Evolutionary conservation across 176 grass and related monocot species (phyloP).

Genomic region (Oryza australiensis): DNA sequence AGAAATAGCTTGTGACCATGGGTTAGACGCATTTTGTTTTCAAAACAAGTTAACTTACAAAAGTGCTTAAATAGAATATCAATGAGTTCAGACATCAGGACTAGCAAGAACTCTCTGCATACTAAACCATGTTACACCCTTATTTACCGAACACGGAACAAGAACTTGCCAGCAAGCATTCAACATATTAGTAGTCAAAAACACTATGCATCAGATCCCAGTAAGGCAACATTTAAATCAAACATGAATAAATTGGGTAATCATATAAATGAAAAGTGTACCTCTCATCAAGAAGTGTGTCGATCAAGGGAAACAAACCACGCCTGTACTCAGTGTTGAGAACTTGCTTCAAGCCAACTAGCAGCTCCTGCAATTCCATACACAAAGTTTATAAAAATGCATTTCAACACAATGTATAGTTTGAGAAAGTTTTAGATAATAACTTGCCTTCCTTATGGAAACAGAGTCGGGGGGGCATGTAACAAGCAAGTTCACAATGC

Average conservation of each 20-base stretch:
- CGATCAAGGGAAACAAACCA: conserved; percentile 90
- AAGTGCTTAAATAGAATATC: background rate
- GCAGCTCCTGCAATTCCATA: conserved; percentile 66
- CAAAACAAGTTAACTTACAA: conserved; percentile 9
- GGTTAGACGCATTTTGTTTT: background rate
- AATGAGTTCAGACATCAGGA: background rate
- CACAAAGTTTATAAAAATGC: conserved; percentile 13
- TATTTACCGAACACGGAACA: conserved; percentile 7
- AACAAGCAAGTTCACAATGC: conserved; percentile 97
- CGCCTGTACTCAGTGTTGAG: conserved; percentile 88
- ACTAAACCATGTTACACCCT: conserved; percentile 13
- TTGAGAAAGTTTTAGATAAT: background rate
- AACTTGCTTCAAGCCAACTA: conserved; percentile 97
- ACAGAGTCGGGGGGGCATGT: conserved; percentile 95
- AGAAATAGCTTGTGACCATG: background rate
- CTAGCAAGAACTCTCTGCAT: background rate
- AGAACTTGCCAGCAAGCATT: background rate
- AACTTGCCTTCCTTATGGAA: conserved; percentile 87
- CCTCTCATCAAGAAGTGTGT: conserved; percentile 99
- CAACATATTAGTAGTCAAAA: background rate
- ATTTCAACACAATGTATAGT: conserved; percentile 28
- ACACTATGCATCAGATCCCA: conserved; percentile 12
- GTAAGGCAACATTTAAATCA: background rate
- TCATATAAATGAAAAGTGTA: conserved; percentile 26
- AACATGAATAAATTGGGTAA: background rate